phyloP scores from a whole-genome alignment of 805 yeast species.

The Zygosaccharomyces bailii region DNA sequence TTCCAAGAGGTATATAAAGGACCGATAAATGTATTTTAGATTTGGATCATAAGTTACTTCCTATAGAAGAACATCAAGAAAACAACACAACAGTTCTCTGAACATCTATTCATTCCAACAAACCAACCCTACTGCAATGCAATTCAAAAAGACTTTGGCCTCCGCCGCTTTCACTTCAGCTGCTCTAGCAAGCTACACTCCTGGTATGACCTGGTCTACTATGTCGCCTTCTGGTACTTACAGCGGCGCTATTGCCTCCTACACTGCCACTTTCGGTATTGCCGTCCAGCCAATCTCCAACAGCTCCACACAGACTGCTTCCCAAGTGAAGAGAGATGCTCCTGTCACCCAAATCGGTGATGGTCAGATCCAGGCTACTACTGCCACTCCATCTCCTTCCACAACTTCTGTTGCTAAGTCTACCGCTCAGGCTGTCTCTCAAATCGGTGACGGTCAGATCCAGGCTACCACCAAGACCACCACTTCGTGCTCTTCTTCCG shows the following conservation, averaged over 20 bases:
- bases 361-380: constrained; percentile 52
- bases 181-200: constrained; percentile 28
- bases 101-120: constrained; percentile 1
- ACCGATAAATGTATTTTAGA: background rate
- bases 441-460: constrained; percentile 48
- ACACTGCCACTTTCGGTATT: constrained; percentile 41
- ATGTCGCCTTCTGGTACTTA: constrained; percentile 42
- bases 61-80: constrained; percentile 2
- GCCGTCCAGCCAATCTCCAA: constrained; percentile 41
- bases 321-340: constrained; percentile 40
- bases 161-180: constrained; percentile 33
- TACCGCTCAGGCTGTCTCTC: constrained; percentile 37
- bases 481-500: constrained; percentile 4
- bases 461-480: constrained; percentile 36
- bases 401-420: constrained; percentile 27
- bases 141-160: constrained; percentile 30
- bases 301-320: constrained; percentile 20
- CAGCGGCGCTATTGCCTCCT: constrained; percentile 38
- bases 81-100: constrained; percentile 5
- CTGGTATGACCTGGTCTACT: constrained; percentile 42
- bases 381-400: constrained; percentile 34
- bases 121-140: constrained; percentile 18
- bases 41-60: background rate
- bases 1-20: background rate
- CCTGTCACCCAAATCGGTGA: constrained; percentile 46